Conservation (phyloP, 2,329 filamentous ascomycete genomes). For the Apiospora saccharicola region DNA sequence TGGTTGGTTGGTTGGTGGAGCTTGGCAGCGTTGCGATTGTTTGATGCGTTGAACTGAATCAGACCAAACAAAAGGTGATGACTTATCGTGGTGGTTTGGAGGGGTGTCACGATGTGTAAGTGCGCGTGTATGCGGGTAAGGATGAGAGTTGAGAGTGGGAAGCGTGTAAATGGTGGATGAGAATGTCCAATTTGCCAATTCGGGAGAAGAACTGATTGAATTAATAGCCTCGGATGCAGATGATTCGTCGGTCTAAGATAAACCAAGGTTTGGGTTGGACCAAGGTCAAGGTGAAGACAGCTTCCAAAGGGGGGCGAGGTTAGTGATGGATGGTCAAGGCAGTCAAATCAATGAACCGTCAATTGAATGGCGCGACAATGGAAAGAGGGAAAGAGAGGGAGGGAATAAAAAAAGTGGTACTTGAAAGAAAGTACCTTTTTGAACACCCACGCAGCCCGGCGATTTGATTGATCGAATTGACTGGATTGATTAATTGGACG, state of each 20-base stretch:
- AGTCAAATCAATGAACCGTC: conserved; percentile 33
- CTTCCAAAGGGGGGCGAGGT: conserved; percentile 15
- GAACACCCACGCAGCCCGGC: conserved; percentile 21
- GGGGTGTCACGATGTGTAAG: conserved; percentile 34
- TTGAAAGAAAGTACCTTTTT: conserved; percentile 31
- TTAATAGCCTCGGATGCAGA: conserved; percentile 26
- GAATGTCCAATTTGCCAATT: conserved; percentile 34
- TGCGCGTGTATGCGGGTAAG: conserved; percentile 27
- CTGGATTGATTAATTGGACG: conserved; percentile 19
- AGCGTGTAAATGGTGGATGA: conserved; percentile 31
- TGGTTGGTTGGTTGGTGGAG: conserved; percentile 26
- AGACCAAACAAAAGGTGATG: conserved; percentile 34
- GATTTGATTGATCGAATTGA: conserved; percentile 7
- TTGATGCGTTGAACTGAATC: conserved; percentile 39
- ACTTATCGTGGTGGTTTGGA: conserved; percentile 29
- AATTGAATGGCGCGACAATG: conserved; percentile 31
- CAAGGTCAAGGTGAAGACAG: conserved; percentile 27
- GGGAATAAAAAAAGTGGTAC: conserved; percentile 36
- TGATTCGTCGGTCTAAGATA: conserved; percentile 21
- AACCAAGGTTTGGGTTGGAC: conserved; percentile 9
- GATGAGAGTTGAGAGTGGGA: conserved; percentile 16
- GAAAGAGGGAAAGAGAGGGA: conserved; percentile 25
- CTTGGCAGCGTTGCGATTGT: conserved; percentile 23
- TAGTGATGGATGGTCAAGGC: conserved; percentile 9
- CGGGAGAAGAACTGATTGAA: conserved; percentile 34